Evolutionary conservation across 2,329 filamentous ascomycete species (phyloP).

Genomic region (Epichloe gansuensis): DNA sequence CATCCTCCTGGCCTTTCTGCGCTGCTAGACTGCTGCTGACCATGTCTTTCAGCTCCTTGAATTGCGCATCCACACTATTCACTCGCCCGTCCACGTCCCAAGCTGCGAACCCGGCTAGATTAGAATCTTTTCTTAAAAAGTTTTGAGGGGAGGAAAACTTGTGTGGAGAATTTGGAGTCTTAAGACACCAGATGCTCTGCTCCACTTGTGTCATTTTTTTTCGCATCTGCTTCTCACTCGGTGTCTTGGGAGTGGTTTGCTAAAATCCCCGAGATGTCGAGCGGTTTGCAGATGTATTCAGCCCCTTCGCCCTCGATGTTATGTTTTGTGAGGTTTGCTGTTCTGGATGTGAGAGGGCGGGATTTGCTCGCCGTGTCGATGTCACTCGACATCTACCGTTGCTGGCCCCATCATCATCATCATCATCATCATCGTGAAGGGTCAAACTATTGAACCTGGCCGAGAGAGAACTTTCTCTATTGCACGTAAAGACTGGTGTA

Average conservation of each 20-base stretch:
- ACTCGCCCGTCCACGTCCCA: slow-evolving; percentile 73
- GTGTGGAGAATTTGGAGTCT: slow-evolving; percentile 23
- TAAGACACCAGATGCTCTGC: slow-evolving; percentile 20
- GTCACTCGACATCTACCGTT: slow-evolving; percentile 34
- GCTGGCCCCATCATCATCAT: slow-evolving; percentile 13
- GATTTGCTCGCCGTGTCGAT: slow-evolving; percentile 15
- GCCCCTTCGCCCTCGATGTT: slow-evolving; percentile 4
- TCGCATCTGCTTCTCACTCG: slow-evolving; percentile 17
- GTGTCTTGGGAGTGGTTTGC: slow-evolving; percentile 22
- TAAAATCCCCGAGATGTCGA: slow-evolving; percentile 16
- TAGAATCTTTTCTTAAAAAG: slow-evolving; percentile 64
- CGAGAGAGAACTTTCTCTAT: slow-evolving; percentile 32
- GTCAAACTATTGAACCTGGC: slow-evolving; percentile 26
- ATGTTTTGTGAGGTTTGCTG: slow-evolving; percentile 8
- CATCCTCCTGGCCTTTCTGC: slow-evolving; percentile 58
- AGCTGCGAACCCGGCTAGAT: slow-evolving; percentile 49
- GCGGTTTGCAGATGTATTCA: slow-evolving; percentile 6
- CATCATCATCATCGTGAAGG: slow-evolving; percentile 18
- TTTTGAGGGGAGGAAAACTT: slow-evolving; percentile 33
- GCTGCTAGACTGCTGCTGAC: slow-evolving; percentile 58
- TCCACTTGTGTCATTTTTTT: slow-evolving; percentile 21
- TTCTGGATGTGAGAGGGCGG: slow-evolving; percentile 15
- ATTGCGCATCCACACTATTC: slow-evolving; percentile 62
- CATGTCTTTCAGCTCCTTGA: slow-evolving; percentile 56
- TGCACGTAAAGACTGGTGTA: slow-evolving; percentile 16